Base-by-base conservation (phyloP, 179 eudicot species). In the Pouteria campechiana region DNA sequence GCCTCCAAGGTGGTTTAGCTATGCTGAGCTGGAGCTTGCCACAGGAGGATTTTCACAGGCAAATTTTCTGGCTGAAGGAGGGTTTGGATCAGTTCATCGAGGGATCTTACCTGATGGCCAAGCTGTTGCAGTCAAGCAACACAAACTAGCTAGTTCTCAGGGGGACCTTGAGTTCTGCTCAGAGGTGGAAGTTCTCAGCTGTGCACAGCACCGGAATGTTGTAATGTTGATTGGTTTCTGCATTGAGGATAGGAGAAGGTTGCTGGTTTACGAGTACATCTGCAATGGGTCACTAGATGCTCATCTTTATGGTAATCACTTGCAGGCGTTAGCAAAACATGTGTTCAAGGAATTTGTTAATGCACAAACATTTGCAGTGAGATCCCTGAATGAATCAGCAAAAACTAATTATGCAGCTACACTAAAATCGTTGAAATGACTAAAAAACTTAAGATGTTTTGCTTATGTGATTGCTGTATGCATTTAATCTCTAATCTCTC, bases 141-240 rank as follows among this genome's bases (percentile, higher is more conserved):
- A 86, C 46, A 90, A 89, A 49, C 43, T 89, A 74, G 97, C 97
- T 15, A 89, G 97, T 61, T 73, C 95, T 44, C 97, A 89, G 60
- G 97, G 97, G 19, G 95, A 89, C 52, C 77, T 64, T 34, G 97
- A 89, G 65, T 85, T 89, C 47, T 89, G 95, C 73, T 72, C 97
- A 6, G 93, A 89, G 58, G 97, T 90, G 37, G 98, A 90, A 68
- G 98, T 90, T 2, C 70, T 85, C 12, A 85, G 95, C 51, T 90
- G 98, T 62, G 98, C 98, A 28, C 98, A 90, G 59, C 98, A 90
- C 57, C 76, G 95, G n/a, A 90, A 90, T 68, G 98, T 90, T 37
- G 98, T 90, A 22, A 85, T 81, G 90, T 60, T 90, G 33, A 90
- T 90, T 17, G 98, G 98, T 7, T 90, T 78, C 45, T 90, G 98